phyloP scores from a whole-genome alignment of 768 basidiomycete species.

The Mycena vulgaris region DNA sequence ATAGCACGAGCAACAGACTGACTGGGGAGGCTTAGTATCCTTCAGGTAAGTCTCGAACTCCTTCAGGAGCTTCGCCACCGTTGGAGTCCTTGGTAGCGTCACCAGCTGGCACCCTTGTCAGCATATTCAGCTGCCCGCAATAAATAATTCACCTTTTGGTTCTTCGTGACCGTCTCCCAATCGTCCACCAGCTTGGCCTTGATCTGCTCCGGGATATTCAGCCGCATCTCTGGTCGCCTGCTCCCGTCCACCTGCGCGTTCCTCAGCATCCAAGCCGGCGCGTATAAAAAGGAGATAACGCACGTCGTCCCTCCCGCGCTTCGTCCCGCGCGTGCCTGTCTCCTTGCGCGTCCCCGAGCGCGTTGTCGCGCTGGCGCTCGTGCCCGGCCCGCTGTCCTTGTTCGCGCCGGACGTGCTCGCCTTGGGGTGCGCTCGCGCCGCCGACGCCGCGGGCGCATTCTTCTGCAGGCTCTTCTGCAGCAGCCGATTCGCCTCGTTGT shows the following conservation, averaged over 20 bases:
- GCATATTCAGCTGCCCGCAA: not conserved
- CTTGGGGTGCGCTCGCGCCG: constrained; percentile 37
- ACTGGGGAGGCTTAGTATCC: constrained; percentile 65
- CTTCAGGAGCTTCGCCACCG: constrained; percentile 81
- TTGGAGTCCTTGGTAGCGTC: constrained; percentile 84
- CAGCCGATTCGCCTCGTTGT: constrained; percentile 84
- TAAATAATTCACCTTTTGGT: constrained; percentile 76
- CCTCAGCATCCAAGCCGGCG: constrained; percentile 11
- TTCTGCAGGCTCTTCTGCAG: constrained; percentile 79
- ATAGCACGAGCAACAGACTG: constrained; percentile 40
- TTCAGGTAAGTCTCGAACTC: constrained; percentile 82
- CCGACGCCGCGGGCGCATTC: constrained; percentile 45
- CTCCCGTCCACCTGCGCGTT: constrained; percentile 70
- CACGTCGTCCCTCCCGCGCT: constrained; percentile 84
- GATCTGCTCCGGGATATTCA: constrained; percentile 90
- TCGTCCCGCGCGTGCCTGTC: constrained; percentile 71
- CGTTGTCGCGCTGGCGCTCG: constrained; percentile 45
- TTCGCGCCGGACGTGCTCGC: constrained; percentile 45
- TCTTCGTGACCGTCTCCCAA: constrained; percentile 98
- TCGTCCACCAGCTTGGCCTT: constrained; percentile 95
- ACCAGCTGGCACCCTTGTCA: constrained; percentile 75
- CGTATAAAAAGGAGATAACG: constrained; percentile 38
- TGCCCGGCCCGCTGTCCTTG: constrained; percentile 40
- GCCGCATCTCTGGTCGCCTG: constrained; percentile 89
- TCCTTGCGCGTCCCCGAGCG: constrained; percentile 65